Base-by-base conservation (phyloP, 768 basidiomycete species). In the Clitopilus hobsonii region DNA sequence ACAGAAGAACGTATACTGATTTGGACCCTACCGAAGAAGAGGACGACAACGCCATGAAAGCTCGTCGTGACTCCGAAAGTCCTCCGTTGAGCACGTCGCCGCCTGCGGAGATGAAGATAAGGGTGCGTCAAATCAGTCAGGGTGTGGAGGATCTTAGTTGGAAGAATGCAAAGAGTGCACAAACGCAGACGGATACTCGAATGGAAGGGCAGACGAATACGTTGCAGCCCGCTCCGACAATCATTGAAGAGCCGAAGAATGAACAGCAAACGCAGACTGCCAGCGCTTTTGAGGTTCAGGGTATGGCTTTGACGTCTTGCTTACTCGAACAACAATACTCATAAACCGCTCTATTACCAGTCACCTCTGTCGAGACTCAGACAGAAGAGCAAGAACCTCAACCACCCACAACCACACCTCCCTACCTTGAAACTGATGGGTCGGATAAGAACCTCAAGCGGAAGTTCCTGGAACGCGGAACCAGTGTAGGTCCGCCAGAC, bases 91-190 rank as follows among this genome's bases (percentile, higher is more conserved):
- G 76, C 52, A 77, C 75, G 53, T 90, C 90, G n/a, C 88, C 90
- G 3, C 86, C 84, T 2, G 81, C 84, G 60, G 88, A 90, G 69
- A 81, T 87, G 71, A 90, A 88, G 74, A 79, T 81, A 49, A 72
- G 72, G 63, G 82, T 88, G 55, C 80, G 86, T 51, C 88, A 89
- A 71, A 88, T 89, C 61, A 89, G 86, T 58, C 84, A 84, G 63
- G 85, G 86, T 24, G 88, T 90, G 27, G 88, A 89, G 67, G 89
- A 90, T 64, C 80, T 89, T 58, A 83, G 74, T 64, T 88, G 87
- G 88, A 76, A 78, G 65, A 83, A 80, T 55, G 69, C 70, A 65
- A 75, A 78, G 56, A 61, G 66, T 23, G 52, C 41, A 16, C 14
- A 11, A 16, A 45, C 41, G 41, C 41, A 45, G 22, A 45, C 41